Conservation (phyloP, 2,329 filamentous ascomycete genomes). For the Fusarium sp. region DNA sequence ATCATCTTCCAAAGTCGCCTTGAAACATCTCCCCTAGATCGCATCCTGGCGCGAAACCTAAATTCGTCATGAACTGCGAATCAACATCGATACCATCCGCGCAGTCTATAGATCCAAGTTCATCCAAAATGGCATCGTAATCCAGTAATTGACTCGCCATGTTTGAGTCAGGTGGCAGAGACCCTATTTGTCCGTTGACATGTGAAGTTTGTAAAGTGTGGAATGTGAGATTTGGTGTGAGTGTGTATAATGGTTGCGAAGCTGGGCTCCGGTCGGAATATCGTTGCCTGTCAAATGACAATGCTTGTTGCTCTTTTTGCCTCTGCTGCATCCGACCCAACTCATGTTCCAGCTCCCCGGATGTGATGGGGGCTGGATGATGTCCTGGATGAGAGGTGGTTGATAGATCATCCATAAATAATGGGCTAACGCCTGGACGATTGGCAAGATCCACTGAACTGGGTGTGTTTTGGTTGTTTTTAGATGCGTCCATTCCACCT, state of each 20-base stretch:
- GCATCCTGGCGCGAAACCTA: conserved; percentile 72
- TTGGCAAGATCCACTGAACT: conserved; percentile 30
- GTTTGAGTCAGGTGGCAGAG: conserved; percentile 33
- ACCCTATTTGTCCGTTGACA: conserved; percentile 35
- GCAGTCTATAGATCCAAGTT: conserved; percentile 63
- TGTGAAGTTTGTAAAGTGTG: conserved; percentile 42
- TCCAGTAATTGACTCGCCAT: conserved; percentile 51
- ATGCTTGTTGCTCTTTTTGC: conserved; percentile 35
- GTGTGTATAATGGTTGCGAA: conserved; percentile 39
- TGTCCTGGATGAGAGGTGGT: conserved; percentile 44
- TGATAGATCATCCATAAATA: conserved; percentile 46
- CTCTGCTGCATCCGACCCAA: conserved; percentile 40
- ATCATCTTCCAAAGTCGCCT: conserved; percentile 53
- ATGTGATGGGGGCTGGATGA: conserved; percentile 37
- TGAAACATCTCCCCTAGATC: conserved; percentile 65
- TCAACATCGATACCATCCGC: conserved; percentile 64
- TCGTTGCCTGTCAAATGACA: conserved; percentile 39
- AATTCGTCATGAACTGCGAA: conserved; percentile 73
- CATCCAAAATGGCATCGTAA: conserved; percentile 64
- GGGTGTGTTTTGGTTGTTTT: conserved; percentile 36
- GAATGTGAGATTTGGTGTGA: conserved; percentile 42
- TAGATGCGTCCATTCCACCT: conserved; percentile 26
- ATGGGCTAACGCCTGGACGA: conserved; percentile 30
- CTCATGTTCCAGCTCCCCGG: conserved; percentile 40
- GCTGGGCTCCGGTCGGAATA: conserved; percentile 38